Evolutionary conservation across 768 basidiomycete genomes (phyloP).

Genomic region (Lepiota venenata): DNA sequence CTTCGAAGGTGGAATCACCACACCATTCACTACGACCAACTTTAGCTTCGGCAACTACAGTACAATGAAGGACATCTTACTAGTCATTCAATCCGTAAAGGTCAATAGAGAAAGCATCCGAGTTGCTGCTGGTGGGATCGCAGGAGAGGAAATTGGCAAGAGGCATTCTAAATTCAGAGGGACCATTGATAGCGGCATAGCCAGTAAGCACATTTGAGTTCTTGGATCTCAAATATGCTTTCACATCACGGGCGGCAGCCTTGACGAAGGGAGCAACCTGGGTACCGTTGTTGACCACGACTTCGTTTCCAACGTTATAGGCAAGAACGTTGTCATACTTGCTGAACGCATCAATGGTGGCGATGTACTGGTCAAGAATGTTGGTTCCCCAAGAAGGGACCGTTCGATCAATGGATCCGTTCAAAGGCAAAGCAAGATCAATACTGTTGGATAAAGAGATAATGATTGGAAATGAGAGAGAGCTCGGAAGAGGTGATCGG

Average conservation of each 20-base stretch:
- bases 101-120: constrained; percentile 68
- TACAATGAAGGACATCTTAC: constrained; percentile 36
- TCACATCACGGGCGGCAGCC: constrained; percentile 86
- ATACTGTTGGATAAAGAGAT: constrained; percentile 44
- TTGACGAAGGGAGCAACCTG: constrained; percentile 78
- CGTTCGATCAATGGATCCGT: constrained; percentile 78
- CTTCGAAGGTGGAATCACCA: constrained; percentile 57
- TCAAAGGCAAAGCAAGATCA: constrained; percentile 80
- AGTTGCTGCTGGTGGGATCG: constrained; percentile 50
- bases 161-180: constrained; percentile 53
- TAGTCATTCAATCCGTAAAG: constrained; percentile 87
- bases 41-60: background rate
- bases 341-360: constrained; percentile 74
- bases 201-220: constrained; percentile 68
- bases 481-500: background rate
- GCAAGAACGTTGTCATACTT: constrained; percentile 89
- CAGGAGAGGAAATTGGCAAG: constrained; percentile 82
- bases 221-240: constrained; percentile 78
- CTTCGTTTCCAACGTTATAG: constrained; percentile 91
- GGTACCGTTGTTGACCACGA: constrained; percentile 49
- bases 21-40: constrained; percentile 68
- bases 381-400: constrained; percentile 79
- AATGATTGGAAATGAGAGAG: constrained; percentile 6
- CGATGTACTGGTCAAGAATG: constrained; percentile 73
- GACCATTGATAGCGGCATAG: constrained; percentile 83